phyloP scores from a whole-genome alignment of 2,329 filamentous ascomycete genomes.

The Thielaviopsis musarum region DNA sequence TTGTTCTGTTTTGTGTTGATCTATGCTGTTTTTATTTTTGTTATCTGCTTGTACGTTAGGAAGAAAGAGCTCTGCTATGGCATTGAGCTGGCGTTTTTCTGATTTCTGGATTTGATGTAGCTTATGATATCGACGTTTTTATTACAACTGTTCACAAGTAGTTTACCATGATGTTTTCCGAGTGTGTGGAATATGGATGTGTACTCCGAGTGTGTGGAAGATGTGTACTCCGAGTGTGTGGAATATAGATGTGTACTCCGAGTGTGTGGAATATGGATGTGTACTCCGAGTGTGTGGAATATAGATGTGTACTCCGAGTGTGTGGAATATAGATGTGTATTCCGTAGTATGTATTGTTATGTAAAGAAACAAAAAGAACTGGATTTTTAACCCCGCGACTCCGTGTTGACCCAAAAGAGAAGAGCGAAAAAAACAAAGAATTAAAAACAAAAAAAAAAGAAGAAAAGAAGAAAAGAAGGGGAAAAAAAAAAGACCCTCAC shows the following conservation, averaged over 20 bases:
- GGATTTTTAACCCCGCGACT: neutral
- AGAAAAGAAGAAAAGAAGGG: neutral
- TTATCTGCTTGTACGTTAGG: neutral
- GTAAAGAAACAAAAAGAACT: neutral
- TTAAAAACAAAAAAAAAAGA: neutral
- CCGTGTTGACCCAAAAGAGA: constrained; percentile 3
- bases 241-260: too few relatives aligned
- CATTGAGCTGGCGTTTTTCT: neutral
- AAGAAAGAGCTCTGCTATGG: neutral
- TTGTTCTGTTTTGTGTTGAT: neutral
- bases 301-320: too few relatives aligned
- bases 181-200: neutral
- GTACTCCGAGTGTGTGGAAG: neutral
- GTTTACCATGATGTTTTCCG: neutral
- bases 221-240: too few relatives aligned
- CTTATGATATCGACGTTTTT: neutral
- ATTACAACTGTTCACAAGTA: neutral
- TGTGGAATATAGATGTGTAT: too few relatives aligned
- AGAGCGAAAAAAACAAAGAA: neutral
- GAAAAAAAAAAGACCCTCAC: constrained; percentile 18
- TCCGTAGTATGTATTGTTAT: neutral
- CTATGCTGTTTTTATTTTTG: neutral
- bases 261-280: too few relatives aligned
- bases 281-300: neutral
- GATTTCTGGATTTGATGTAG: neutral